These are phyloP conservation scores for Arthrobotrys megalospora DNA, from an alignment of 2,329 filamentous ascomycete species.

Conservation along the genomic window DNA sequence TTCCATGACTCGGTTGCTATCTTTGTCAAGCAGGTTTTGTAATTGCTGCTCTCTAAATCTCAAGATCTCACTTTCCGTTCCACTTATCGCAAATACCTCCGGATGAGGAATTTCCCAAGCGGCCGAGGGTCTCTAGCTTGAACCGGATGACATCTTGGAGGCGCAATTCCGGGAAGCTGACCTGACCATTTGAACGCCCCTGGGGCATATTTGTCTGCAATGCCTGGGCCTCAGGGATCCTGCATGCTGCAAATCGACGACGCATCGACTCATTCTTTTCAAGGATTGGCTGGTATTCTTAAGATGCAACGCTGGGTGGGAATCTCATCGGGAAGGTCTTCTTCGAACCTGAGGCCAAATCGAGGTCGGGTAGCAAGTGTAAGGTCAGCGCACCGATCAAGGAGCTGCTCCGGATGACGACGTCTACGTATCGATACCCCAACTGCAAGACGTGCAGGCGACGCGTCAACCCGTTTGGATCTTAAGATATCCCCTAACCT, in stretches of 20 bases:
- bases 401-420: constrained; percentile 23
- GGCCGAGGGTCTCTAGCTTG: constrained; percentile 16
- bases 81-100: constrained; percentile 58
- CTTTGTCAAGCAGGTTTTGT: constrained; percentile 52
- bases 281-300: constrained; percentile 50
- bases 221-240: constrained; percentile 40
- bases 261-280: constrained; percentile 55
- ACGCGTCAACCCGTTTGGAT: constrained; percentile 41
- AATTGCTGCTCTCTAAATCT: constrained; percentile 33
- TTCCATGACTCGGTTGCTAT: constrained; percentile 50
- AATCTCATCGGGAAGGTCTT: constrained; percentile 58
- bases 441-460: constrained; percentile 7
- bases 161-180: constrained; percentile 60
- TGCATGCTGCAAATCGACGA: constrained; percentile 40
- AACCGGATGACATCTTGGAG: constrained; percentile 53
- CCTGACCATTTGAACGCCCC: constrained; percentile 42
- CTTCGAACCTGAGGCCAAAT: constrained; percentile 40
- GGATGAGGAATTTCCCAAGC: constrained; percentile 50
- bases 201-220: constrained; percentile 46
- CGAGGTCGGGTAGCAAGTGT: constrained; percentile 14
- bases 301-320: constrained; percentile 49
- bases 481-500: neutral
- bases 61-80: constrained; percentile 38
- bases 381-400: constrained; percentile 55
- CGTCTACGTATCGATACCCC: neutral